These are phyloP conservation scores for Saccharomycopsis hybrid DNA, from an alignment of 1,139 yeast genomes.

Conservation along the genomic window DNA sequence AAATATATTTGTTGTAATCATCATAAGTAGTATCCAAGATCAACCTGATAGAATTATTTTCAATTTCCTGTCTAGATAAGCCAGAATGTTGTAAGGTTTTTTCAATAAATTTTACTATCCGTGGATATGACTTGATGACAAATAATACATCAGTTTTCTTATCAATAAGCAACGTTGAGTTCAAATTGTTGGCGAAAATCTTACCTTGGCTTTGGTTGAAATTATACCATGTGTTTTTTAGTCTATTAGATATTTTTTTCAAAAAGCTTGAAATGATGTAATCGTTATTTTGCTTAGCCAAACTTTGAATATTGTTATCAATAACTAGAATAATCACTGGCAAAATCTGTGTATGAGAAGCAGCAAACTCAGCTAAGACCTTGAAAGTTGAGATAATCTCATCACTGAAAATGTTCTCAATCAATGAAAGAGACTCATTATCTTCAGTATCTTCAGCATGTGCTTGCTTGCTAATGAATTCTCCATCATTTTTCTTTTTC, in stretches of 20 bases:
- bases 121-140: conserved; percentile 19
- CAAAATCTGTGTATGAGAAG: conserved; percentile 10
- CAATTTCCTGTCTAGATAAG: conserved; percentile 3
- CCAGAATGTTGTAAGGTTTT: conserved; percentile 9
- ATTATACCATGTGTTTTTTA: conserved; percentile 13
- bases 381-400: conserved; percentile 25
- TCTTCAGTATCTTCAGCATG: conserved; percentile 5
- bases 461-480: conserved; percentile 7
- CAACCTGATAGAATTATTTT: conserved; percentile 8
- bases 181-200: conserved; percentile 13
- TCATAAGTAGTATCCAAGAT: conserved; percentile 18
- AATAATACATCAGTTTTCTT: conserved; percentile 11
- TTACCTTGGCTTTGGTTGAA: conserved; percentile 18
- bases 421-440: conserved; percentile 12
- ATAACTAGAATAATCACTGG: conserved; percentile 15
- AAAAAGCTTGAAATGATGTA: conserved; percentile 12
- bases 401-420: conserved; percentile 27
- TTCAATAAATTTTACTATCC: conserved; percentile 17
- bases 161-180: conserved; percentile 11
- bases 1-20: conserved; percentile 13
- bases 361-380: conserved; percentile 18
- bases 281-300: conserved; percentile 14
- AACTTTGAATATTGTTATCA: conserved; percentile 10
- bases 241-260: conserved; percentile 11
- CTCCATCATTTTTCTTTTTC: conserved; percentile 28